Percentiles rank a stretch among this genome's conserved stretches.
Evolutionary conservation across 1,139 yeast species (phyloP).

Genomic region (Taphrina populina): DNA sequence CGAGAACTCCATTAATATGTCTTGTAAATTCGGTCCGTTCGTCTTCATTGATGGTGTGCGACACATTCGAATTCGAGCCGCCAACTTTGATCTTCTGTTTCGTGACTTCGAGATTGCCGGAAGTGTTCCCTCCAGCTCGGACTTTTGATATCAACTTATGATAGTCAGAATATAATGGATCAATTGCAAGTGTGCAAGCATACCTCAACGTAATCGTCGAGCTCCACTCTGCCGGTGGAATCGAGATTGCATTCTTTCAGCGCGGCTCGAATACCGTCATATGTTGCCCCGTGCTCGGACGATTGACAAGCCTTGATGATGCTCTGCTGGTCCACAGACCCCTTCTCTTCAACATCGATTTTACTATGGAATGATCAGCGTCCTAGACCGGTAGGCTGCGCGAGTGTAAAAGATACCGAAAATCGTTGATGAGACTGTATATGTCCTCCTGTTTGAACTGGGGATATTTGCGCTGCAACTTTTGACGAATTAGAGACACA

Average conservation of each 20-base stretch:
- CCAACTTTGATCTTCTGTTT: slow-evolving; percentile 61
- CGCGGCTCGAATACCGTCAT: slow-evolving; percentile 92
- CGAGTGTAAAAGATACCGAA: slow-evolving; percentile 70
- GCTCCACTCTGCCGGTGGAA: slow-evolving; percentile 93
- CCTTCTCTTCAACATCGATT: slow-evolving; percentile 86
- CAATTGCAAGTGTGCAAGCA: not conserved
- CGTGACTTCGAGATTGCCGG: slow-evolving; percentile 21
- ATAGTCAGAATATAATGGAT: not conserved
- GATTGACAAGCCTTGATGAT: slow-evolving; percentile 81
- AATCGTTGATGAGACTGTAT: slow-evolving; percentile 77
- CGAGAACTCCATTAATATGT: slow-evolving; percentile 86
- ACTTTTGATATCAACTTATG: slow-evolving; percentile 22
- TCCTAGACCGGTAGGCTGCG: slow-evolving; percentile 77
- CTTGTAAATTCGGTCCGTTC: slow-evolving; percentile 94
- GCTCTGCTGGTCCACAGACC: slow-evolving; percentile 92
- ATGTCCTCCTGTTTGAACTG: slow-evolving; percentile 79
- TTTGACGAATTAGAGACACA: not conserved
- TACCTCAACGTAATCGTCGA: slow-evolving; percentile 92
- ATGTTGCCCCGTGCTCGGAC: slow-evolving; percentile 67
- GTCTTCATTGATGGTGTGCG: slow-evolving; percentile 96
- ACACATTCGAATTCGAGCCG: slow-evolving; percentile 84
- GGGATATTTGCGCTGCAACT: slow-evolving; percentile 72
- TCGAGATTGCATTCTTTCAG: slow-evolving; percentile 87
- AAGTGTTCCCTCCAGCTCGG: slow-evolving; percentile 15
- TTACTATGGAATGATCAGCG: slow-evolving; percentile 52